phyloP scores from a whole-genome alignment of 306 rosid genomes.

The Cajanus cajan region DNA sequence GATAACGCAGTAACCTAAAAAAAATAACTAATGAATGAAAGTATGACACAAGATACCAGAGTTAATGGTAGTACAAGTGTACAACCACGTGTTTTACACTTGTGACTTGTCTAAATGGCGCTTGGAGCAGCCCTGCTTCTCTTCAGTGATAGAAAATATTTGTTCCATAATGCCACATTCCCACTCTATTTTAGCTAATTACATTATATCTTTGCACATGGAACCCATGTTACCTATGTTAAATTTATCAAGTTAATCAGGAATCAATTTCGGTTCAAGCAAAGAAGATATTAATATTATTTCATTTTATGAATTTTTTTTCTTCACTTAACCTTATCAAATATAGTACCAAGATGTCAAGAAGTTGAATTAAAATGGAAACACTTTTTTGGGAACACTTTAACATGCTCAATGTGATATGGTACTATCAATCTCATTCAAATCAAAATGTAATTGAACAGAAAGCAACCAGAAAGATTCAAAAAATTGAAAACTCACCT shows the following conservation, averaged over 20 bases:
- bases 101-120: background rate
- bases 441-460: conserved; percentile 7
- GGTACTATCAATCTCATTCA: background rate
- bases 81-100: background rate
- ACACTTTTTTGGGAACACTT: background rate
- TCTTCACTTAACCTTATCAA: background rate
- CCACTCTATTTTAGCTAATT: background rate
- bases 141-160: background rate
- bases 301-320: background rate
- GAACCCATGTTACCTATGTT: background rate
- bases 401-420: background rate
- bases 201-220: background rate
- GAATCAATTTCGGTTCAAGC: background rate
- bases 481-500: conserved; percentile 48
- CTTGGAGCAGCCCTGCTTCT: background rate
- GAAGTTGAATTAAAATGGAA: background rate
- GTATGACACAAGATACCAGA: background rate
- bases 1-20: no score
- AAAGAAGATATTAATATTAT: background rate
- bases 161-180: background rate
- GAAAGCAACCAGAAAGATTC: conserved; percentile 21
- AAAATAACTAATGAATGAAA: background rate
- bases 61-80: background rate
- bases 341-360: background rate
- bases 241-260: conserved; percentile 9